Evolutionary conservation across 371 early-diverging fungal genomes (phyloP).

Genomic region (Sporodiniella umbellata): DNA sequence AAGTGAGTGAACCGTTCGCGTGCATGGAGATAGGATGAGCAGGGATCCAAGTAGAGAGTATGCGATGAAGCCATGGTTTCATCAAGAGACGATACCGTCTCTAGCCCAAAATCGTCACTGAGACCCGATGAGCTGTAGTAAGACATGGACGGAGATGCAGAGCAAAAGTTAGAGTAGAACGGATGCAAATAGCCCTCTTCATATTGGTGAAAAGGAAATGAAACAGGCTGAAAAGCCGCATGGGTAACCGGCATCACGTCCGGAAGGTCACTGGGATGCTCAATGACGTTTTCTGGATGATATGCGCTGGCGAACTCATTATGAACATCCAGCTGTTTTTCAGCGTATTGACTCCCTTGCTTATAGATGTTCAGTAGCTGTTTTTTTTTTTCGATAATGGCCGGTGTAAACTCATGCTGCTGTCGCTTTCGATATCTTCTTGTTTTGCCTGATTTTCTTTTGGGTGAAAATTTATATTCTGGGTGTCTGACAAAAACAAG

Average conservation of each 20-base stretch:
- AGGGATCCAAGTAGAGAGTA: no score
- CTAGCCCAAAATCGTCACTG: neutral
- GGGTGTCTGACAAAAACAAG: slow-evolving; percentile 3
- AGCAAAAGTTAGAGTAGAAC: neutral
- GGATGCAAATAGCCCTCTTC: neutral
- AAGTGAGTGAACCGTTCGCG: no score
- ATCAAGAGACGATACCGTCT: no score
- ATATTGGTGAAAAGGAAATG: neutral
- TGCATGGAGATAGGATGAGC: no score
- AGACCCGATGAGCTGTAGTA: neutral
- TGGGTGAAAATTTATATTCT: slow-evolving; percentile 8
- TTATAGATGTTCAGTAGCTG: slow-evolving; percentile 3
- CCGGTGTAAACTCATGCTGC: slow-evolving; percentile 2
- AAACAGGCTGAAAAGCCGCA: neutral
- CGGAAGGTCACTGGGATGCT: no score
- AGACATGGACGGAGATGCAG: neutral
- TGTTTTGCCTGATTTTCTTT: neutral
- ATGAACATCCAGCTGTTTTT: neutral
- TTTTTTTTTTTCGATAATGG: slow-evolving; percentile 6
- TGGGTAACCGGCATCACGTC: neutral
- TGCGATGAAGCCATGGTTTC: no score
- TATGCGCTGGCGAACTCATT: neutral
- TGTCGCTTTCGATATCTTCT: slow-evolving; percentile 11
- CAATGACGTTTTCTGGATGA: no score
- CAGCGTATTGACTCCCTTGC: neutral